Conservation (phyloP, 164 flowering plant genomes). For the Paratinospora sagittata region DNA sequence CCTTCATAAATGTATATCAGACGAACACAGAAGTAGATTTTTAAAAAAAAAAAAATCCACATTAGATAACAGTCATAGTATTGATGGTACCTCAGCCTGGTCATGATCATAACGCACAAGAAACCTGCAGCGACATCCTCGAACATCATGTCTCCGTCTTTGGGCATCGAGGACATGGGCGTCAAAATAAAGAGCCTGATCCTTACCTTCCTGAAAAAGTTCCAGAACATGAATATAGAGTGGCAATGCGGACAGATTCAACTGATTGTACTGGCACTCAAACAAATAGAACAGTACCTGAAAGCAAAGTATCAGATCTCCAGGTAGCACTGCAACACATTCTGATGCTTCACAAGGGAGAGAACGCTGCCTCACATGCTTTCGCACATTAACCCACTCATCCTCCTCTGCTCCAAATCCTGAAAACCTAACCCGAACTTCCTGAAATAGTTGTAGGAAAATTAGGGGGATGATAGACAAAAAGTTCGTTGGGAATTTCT, state of each 20-base stretch:
- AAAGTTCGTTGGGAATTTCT: background rate
- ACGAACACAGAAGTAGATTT: background rate
- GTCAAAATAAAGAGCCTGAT: conserved; percentile 97
- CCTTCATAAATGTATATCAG: background rate
- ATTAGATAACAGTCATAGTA: background rate
- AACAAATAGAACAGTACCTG: conserved; percentile 43
- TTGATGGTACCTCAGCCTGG: conserved; percentile 70
- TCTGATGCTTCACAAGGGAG: conserved; percentile 98
- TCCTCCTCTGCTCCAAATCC: conserved; percentile 97
- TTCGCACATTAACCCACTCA: conserved; percentile 88
- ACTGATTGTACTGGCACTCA: background rate
- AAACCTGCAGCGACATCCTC: conserved; percentile 98
- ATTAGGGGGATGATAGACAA: background rate
- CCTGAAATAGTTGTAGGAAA: conserved; percentile 35
- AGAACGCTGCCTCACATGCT: conserved; percentile 80
- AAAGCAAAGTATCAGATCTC: conserved; percentile 94
- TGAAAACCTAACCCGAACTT: conserved; percentile 83
- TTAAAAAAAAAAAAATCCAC: background rate
- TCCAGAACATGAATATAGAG: background rate
- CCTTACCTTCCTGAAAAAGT: conserved; percentile 83
- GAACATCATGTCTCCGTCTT: conserved; percentile 89
- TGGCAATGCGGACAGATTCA: background rate
- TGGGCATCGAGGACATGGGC: conserved; percentile 97
- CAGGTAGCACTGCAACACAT: conserved; percentile 92
- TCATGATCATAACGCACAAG: conserved; percentile 95